Percentiles rank a stretch among this genome's conserved stretches.
Evolutionary conservation across 371 early-diverging fungal genomes (phyloP).

Genomic region (Rhizopus delemar): DNA sequence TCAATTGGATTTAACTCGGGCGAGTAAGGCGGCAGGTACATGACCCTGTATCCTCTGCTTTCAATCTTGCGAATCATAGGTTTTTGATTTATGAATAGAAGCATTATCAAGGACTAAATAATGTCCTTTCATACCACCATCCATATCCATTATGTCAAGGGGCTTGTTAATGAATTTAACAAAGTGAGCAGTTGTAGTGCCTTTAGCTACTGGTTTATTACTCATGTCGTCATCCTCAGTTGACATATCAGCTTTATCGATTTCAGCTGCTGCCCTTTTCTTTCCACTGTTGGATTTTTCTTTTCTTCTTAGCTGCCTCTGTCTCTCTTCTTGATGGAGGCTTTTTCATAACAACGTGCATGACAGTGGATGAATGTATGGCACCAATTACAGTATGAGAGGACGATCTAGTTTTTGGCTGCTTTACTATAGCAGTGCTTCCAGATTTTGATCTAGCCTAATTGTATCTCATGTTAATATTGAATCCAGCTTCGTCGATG

Average conservation of each 20-base stretch:
- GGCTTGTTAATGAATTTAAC: conserved; percentile 16
- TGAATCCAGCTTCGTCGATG: conserved; percentile 13
- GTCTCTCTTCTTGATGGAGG: not conserved
- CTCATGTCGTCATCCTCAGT: conserved; percentile 17
- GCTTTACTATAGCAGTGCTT: conserved; percentile 10
- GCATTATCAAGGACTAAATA: conserved; percentile 22
- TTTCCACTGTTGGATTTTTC: conserved; percentile 9
- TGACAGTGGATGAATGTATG: conserved; percentile 6
- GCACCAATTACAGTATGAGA: conserved; percentile 13
- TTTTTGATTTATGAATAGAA: conserved; percentile 13
- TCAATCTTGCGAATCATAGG: conserved; percentile 8
- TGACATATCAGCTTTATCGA: conserved; percentile 6
- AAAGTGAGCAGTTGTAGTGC: conserved; percentile 16
- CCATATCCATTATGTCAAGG: conserved; percentile 14
- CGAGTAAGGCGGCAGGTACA: conserved; percentile 9
- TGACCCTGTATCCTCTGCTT: conserved; percentile 14
- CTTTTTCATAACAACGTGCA: conserved; percentile 13
- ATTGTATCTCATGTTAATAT: conserved; percentile 14
- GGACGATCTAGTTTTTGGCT: conserved; percentile 7
- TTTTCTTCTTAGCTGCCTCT: conserved; percentile 9
- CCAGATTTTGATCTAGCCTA: conserved; percentile 8
- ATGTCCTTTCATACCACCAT: conserved; percentile 5
- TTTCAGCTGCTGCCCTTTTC: conserved; percentile 13
- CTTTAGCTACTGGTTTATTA: conserved; percentile 11
- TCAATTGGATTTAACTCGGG: conserved; percentile 12